Conservation (phyloP, 257 asterid species). For the Catharanthus roseus region DNA sequence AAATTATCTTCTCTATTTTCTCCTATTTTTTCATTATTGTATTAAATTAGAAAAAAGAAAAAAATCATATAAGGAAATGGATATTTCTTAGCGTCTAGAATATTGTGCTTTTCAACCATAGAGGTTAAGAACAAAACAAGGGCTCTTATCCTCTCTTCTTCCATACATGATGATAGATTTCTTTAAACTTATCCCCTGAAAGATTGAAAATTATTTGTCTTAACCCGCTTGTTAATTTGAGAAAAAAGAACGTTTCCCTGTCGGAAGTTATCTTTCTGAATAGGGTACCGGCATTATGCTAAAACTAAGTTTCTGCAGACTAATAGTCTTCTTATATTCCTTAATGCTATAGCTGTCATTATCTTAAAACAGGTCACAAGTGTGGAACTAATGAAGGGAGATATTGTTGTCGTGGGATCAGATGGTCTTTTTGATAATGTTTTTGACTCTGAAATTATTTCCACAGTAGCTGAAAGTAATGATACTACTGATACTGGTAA, state of each 20-base stretch:
- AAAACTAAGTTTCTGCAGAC: background rate
- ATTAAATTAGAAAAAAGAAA: too few relatives aligned
- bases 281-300: background rate
- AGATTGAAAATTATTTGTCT: background rate
- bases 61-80: background rate
- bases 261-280: background rate
- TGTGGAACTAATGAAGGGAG: slow-evolving; percentile 68
- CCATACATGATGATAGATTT: background rate
- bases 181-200: background rate
- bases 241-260: background rate
- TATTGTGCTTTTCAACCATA: background rate
- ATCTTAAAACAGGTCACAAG: slow-evolving; percentile 48
- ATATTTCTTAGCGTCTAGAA: too few relatives aligned
- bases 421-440: slow-evolving; percentile 86
- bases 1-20: slow-evolving; percentile 1
- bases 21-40: background rate
- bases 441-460: slow-evolving; percentile 55
- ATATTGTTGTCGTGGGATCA: slow-evolving; percentile 64
- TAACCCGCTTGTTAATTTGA: background rate
- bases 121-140: background rate
- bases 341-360: background rate
- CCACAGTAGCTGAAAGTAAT: slow-evolving; percentile 32
- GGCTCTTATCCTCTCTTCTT: background rate
- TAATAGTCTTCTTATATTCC: too few relatives aligned
- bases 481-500: slow-evolving; percentile 59